Conservation (phyloP, 768 basidiomycete species). For the Plicaturopsis crispa region DNA sequence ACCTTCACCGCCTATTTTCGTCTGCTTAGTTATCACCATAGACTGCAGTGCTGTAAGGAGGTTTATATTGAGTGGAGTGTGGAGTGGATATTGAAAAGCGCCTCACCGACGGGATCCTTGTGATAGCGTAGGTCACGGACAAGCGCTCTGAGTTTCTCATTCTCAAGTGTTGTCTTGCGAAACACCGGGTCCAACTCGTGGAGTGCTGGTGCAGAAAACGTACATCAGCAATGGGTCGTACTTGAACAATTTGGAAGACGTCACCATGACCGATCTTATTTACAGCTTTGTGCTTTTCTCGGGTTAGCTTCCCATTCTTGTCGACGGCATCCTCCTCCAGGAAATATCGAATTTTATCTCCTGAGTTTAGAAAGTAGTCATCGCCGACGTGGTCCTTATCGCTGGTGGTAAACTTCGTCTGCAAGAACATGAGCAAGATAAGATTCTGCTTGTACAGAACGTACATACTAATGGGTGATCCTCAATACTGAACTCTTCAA, state of each 20-base stretch:
- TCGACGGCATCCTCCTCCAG: slow-evolving; percentile 85
- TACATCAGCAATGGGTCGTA: not conserved
- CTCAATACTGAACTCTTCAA: slow-evolving; percentile 70
- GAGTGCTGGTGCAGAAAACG: slow-evolving; percentile 41
- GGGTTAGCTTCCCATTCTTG: slow-evolving; percentile 56
- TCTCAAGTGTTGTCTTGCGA: slow-evolving; percentile 72
- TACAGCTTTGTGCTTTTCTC: slow-evolving; percentile 69
- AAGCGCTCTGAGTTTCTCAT: slow-evolving; percentile 57
- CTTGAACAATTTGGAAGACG: slow-evolving; percentile 5
- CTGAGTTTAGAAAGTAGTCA: slow-evolving; percentile 86
- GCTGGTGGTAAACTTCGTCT: slow-evolving; percentile 89
- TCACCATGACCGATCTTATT: slow-evolving; percentile 94
- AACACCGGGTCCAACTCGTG: slow-evolving; percentile 84
- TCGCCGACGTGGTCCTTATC: slow-evolving; percentile 80
- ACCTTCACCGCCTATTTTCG: slow-evolving; percentile 91
- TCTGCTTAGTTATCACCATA: slow-evolving; percentile 95
- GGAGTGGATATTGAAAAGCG: not conserved
- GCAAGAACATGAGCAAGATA: not conserved
- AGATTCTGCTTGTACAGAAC: not conserved
- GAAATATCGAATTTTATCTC: slow-evolving; percentile 95
- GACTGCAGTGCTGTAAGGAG: slow-evolving; percentile 65
- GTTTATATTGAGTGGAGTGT: not conserved
- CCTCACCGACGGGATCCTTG: slow-evolving; percentile 72
- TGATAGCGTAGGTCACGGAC: slow-evolving; percentile 80
- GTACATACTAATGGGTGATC: slow-evolving; percentile 71